Evolutionary conservation across 768 basidiomycete species (phyloP).

Genomic region (Suillus lakei): DNA sequence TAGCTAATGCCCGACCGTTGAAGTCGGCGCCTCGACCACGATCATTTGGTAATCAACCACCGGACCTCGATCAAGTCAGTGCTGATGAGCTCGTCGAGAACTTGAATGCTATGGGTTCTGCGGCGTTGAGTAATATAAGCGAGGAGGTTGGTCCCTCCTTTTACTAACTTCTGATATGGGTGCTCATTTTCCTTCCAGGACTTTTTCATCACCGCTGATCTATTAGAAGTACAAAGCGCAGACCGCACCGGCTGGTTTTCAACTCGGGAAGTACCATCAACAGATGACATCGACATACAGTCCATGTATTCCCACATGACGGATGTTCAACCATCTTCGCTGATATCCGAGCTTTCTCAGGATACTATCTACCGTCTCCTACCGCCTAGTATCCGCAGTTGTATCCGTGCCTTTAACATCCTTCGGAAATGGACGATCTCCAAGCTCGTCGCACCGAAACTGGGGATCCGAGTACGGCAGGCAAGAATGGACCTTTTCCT

Average conservation of each 20-base stretch:
- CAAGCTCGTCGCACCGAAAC: conserved; percentile 64
- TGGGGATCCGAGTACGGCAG: conserved; percentile 69
- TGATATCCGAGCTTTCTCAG: conserved; percentile 72
- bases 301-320: conserved; percentile 75
- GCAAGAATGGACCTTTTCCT: conserved; percentile 75
- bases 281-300: conserved; percentile 78
- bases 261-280: conserved; percentile 53
- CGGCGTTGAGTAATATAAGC: conserved; percentile 76
- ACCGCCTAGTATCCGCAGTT: conserved; percentile 76
- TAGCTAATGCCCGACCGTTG: conserved; percentile 30
- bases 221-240: conserved; percentile 79
- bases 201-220: conserved; percentile 74
- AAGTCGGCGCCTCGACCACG: conserved; percentile 15
- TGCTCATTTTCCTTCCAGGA: conserved; percentile 50
- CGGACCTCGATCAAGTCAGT: conserved; percentile 64
- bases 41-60: conserved; percentile 48
- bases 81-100: conserved; percentile 79
- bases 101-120: conserved; percentile 75
- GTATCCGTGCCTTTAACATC: conserved; percentile 75
- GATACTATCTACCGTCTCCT: conserved; percentile 75
- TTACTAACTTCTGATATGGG: conserved; percentile 12
- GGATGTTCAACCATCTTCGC: conserved; percentile 71
- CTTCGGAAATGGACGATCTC: conserved; percentile 81
- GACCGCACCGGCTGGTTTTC: conserved; percentile 83
- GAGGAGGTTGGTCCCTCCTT: conserved; percentile 59